Percentiles rank a stretch among this genome's conserved stretches.
Conservation (phyloP, 192 early-diverging fungal genomes). For the Spizellomyces sp. region DNA sequence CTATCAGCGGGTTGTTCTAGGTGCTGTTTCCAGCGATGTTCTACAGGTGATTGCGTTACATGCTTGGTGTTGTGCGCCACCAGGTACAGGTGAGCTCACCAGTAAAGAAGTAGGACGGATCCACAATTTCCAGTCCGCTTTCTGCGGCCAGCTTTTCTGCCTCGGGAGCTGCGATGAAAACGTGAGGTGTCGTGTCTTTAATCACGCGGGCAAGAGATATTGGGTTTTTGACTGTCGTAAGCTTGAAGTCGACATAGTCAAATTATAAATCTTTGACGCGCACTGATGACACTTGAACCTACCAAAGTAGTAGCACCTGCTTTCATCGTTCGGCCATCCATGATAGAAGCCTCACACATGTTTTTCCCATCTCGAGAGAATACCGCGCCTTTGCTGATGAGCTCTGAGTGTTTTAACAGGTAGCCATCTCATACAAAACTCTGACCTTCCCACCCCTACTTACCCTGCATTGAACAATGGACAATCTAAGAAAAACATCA, state of each 20-base stretch:
- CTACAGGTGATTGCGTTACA: background rate
- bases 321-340: background rate
- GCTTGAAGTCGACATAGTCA: background rate
- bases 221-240: conserved; percentile 45
- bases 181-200: conserved; percentile 34
- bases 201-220: conserved; percentile 44
- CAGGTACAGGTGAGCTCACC: too few species aligned
- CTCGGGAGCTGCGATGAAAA: conserved; percentile 42
- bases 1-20: conserved; percentile 2
- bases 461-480: conserved; percentile 55
- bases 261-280: background rate
- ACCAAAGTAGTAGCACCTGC: conserved; percentile 45
- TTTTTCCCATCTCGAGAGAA: too few species aligned
- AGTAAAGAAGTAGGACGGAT: conserved; percentile 48
- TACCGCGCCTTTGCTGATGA: too few species aligned
- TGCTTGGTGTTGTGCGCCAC: too few species aligned
- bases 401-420: too few species aligned
- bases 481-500: conserved; percentile 36
- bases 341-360: too few species aligned
- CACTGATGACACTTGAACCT: background rate
- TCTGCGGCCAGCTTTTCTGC: conserved; percentile 41
- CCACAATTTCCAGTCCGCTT: conserved; percentile 44
- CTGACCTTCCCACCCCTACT: background rate
- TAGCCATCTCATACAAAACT: too few species aligned
- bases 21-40: conserved; percentile 47